A percentile compares a stretch with the other conserved stretches of the same genome.
These are phyloP conservation scores for Cladophialophora chaetospira DNA, from an alignment of 2,329 filamentous ascomycete genomes.

Conservation along the genomic window DNA sequence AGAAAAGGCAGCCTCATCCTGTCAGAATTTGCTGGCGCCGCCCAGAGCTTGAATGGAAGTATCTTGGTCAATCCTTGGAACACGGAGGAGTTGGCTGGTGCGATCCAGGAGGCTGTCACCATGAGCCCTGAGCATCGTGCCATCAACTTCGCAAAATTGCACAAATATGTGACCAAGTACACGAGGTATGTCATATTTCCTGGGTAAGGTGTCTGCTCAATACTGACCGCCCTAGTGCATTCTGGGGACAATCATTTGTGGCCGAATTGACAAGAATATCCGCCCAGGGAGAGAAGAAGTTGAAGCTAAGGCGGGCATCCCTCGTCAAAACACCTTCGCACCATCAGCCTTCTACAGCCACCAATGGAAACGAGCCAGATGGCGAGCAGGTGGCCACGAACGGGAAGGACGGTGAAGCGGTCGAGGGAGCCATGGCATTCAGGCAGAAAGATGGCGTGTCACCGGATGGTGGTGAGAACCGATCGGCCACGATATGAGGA, in stretches of 20 bases:
- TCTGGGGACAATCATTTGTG: slow-evolving; percentile 95
- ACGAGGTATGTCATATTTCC: slow-evolving; percentile 65
- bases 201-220: too few relatives aligned
- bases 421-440: not conserved
- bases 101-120: slow-evolving; percentile 93
- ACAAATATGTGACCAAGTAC: slow-evolving; percentile 96
- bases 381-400: not conserved
- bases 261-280: slow-evolving; percentile 71
- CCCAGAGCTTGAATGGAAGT: slow-evolving; percentile 89
- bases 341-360: not conserved
- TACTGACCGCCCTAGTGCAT: too few relatives aligned
- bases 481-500: not conserved
- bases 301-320: slow-evolving; percentile 41
- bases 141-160: slow-evolving; percentile 85
- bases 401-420: not conserved
- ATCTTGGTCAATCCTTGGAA: slow-evolving; percentile 99
- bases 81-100: slow-evolving; percentile 89
- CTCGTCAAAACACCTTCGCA: slow-evolving; percentile 18
- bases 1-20: slow-evolving; percentile 92
- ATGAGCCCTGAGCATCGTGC: slow-evolving; percentile 88
- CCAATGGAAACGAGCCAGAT: slow-evolving; percentile 2
- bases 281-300: slow-evolving; percentile 53
- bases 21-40: slow-evolving; percentile 94
- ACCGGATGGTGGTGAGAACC: not conserved
- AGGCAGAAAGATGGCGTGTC: not conserved